phyloP scores from a whole-genome alignment of 179 eudicot species.

The Beta macrorhiza region DNA sequence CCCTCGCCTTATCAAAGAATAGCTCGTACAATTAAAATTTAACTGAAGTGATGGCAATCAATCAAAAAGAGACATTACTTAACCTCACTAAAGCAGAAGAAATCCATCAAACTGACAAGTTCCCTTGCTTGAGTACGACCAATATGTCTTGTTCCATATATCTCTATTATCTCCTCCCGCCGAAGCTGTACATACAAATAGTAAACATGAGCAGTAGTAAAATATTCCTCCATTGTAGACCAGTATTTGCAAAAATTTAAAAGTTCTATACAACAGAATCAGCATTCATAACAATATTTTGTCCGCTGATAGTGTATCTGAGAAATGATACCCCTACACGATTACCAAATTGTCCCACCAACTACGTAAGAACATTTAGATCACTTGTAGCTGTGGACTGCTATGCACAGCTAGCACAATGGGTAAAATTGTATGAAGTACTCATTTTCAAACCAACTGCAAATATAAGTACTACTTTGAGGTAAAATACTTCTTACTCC shows the following conservation, averaged over 20 bases:
- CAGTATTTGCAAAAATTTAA: not conserved
- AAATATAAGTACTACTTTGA: too few species aligned
- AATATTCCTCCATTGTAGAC: not conserved
- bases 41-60: not conserved
- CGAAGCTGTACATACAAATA: slow-evolving; percentile 53
- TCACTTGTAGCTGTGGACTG: not conserved
- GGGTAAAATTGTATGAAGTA: not conserved
- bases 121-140: slow-evolving; percentile 92
- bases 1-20: not conserved
- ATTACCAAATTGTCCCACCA: not conserved
- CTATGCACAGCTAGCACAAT: not conserved
- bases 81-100: slow-evolving; percentile 98
- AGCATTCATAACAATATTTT: not conserved
- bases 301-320: not conserved
- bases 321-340: not conserved
- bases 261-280: not conserved
- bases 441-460: not conserved
- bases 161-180: slow-evolving; percentile 62
- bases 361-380: not conserved
- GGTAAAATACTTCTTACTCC: too few species aligned
- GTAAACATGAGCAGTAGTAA: slow-evolving; percentile 6
- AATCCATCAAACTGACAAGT: slow-evolving; percentile 96
- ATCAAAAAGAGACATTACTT: not conserved
- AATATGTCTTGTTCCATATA: slow-evolving; percentile 92
- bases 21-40: not conserved